phyloP scores from a whole-genome alignment of 1,139 yeast genomes.

The Pichia sp. region DNA sequence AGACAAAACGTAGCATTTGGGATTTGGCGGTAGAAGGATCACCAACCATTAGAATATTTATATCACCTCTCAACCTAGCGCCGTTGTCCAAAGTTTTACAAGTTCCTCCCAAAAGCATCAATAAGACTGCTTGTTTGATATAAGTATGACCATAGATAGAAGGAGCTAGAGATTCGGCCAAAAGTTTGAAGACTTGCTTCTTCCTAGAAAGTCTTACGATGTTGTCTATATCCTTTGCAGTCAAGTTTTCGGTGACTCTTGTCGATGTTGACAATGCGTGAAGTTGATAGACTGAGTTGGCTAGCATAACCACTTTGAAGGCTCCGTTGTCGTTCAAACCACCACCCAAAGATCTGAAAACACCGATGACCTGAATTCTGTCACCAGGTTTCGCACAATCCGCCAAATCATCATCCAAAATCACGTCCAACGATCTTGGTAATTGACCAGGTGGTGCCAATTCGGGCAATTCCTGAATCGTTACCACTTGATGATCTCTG shows the following conservation, averaged over 20 bases:
- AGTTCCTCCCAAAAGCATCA: conserved; percentile 90
- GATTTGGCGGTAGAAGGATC: conserved; percentile 99
- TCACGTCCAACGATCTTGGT: conserved; percentile 87
- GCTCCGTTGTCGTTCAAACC: conserved; percentile 61
- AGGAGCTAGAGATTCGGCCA: conserved; percentile 89
- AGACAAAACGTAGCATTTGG: conserved; percentile 86
- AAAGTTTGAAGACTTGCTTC: conserved; percentile 66
- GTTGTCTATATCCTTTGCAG: conserved; percentile 81
- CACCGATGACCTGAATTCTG: conserved; percentile 90
- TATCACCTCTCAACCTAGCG: conserved; percentile 96
- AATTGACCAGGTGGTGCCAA: conserved; percentile 97
- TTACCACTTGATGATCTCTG: conserved; percentile 88
- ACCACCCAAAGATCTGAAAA: conserved; percentile 87
- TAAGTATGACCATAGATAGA: conserved; percentile 91
- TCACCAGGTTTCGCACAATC: conserved; percentile 95
- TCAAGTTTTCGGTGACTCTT: conserved; percentile 66
- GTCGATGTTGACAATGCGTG: conserved; percentile 89
- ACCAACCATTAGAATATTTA: conserved; percentile 93
- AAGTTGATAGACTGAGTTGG: conserved; percentile 82
- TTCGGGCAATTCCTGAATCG: conserved; percentile 98
- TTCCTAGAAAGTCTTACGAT: conserved; percentile 73
- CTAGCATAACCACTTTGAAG: conserved; percentile 75
- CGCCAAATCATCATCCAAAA: conserved; percentile 90
- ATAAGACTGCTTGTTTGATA: conserved; percentile 83
- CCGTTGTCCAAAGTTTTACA: conserved; percentile 95